Evolutionary conservation across 1,284 basidiomycete genomes (phyloP).

Genomic region (Tylopilus sp.): DNA sequence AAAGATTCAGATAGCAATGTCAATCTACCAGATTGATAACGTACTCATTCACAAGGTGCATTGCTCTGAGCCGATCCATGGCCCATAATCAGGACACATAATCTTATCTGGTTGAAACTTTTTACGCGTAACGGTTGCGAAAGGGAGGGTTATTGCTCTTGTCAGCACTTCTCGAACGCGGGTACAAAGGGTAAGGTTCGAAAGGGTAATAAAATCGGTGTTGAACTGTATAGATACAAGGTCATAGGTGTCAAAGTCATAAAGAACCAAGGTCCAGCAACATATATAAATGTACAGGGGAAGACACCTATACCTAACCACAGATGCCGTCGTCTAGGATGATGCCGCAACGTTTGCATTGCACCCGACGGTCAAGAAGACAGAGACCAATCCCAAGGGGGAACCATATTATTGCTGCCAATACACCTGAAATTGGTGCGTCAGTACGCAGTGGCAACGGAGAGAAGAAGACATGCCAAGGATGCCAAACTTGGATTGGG

Average conservation of each 20-base stretch:
- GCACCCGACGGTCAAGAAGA: constrained; percentile 63
- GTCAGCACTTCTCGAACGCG: background rate
- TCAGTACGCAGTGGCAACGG: background rate
- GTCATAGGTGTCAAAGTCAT: background rate
- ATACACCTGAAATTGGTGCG: constrained; percentile 46
- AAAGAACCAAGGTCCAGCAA: background rate
- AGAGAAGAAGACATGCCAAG: constrained; percentile 49
- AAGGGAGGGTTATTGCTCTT: background rate
- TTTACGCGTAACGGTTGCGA: constrained; percentile 23
- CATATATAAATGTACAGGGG: background rate
- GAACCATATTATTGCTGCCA: constrained; percentile 80
- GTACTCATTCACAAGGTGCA: constrained; percentile 15
- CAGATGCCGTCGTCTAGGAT: constrained; percentile 38
- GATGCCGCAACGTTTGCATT: constrained; percentile 56
- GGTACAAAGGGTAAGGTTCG: background rate
- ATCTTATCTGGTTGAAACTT: constrained; percentile 15
- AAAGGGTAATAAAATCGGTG: background rate
- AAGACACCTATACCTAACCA: constrained; percentile 18
- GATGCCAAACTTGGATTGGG: constrained; percentile 58
- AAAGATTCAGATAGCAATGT: background rate
- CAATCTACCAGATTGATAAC: background rate
- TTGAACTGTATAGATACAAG: constrained; percentile 20
- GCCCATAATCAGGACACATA: constrained; percentile 10
- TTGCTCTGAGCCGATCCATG: constrained; percentile 18
- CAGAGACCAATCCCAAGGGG: constrained; percentile 73